Evolutionary conservation across 176 grass and related monocot genomes (phyloP), one percentile per base, ranked within the genome.

Genomic region (Elaeis guineensis): DNA sequence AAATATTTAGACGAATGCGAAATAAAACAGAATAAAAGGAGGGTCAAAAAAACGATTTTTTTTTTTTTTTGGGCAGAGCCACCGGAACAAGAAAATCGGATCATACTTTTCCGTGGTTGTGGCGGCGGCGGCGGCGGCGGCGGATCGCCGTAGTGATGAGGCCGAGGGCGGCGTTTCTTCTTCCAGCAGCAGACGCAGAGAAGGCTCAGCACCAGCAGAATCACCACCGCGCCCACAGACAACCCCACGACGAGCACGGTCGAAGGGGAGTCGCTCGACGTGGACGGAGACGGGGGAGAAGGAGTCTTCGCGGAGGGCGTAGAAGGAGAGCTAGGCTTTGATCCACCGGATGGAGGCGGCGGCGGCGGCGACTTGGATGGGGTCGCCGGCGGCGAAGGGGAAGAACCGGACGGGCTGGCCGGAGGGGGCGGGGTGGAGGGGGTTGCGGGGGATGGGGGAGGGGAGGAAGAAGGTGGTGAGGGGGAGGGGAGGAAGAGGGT

Each of bases 41-140:
- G 35, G 35, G 35, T 0, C 1, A 44, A 44, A 44, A 44, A 44
- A 44, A 14, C 1, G 35, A 2, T 44, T 44, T 44, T 44, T 12
- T 44, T 12, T 39, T 39, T 39, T 44, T 12, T 44, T 14, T 35
- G 1, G 35, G 35, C 35, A 44, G 35, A 44, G 35, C 0, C 11
- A 2, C 17, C 48, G 6, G 7, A 16, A 16, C 9, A 29, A 58
- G 24, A 59, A 26, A 17, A 18, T 2, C 4, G 18, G 60, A 61
- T 69, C 63, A 71, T 73, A 97, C 92, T 87, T 86, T 97, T 97
- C 62, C 79, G 63, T 19, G 75, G 67, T n/a, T n/a, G n/a, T 5
- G 76, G 73, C 0, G 72, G 23, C 19, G 23, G 80, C 0, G 77
- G 77, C 0, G 72, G 73, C 0, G 77, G 77, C 9, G 82, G 85